Base-by-base conservation (phyloP, 352 stramenopile species). In the Phytophthora niederhauseri region DNA sequence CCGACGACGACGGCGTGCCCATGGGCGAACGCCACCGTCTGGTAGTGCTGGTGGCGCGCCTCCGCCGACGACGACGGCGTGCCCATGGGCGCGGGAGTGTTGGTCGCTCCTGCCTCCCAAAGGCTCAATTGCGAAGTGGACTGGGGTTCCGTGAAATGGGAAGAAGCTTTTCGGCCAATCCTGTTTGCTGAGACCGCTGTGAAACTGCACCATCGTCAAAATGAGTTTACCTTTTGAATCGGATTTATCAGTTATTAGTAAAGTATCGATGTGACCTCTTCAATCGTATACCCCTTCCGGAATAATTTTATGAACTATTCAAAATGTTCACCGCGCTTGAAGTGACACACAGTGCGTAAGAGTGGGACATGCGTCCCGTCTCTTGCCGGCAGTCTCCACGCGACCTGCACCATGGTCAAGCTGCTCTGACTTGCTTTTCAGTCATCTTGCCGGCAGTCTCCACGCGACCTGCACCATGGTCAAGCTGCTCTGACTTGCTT, bases 21-120 rank as follows among this genome's bases (percentile, higher is more conserved):
- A 70, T 70, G 54, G 6, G 12, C 15, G n/a, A n/a, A 87, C 20
- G 81, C 82, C 14, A 87, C 66, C 22, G 77, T 87, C 70, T 91
- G 70, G 55, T 72, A 75, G 15, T 74, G 52, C 49, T 72, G 72
- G n/a, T 76, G 68, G 24, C 62, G 68, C 57, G 46, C 34, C 50
- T 76, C 52, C 26, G 30, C 59, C 46, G 31, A 48, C 28, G 60
- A 57, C 54, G 57, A 56, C 48, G 68, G 48, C 46, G 41, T 36
- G 45, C 61, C 56, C 55, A 70, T 70, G 54, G 6, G 11, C 15
- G 15, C 15, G 48, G 38, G 36, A 45, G 36, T 45, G 36, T 19
- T 45, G 36, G 36, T 45, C 36, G 15, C 36, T 45, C 2, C 28
- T 56, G 48, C 15, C 41, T 48, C 41, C 41, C 41, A 22, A 22